phyloP scores from a whole-genome alignment of 1,284 basidiomycete species.

The Mycena citricolor region DNA sequence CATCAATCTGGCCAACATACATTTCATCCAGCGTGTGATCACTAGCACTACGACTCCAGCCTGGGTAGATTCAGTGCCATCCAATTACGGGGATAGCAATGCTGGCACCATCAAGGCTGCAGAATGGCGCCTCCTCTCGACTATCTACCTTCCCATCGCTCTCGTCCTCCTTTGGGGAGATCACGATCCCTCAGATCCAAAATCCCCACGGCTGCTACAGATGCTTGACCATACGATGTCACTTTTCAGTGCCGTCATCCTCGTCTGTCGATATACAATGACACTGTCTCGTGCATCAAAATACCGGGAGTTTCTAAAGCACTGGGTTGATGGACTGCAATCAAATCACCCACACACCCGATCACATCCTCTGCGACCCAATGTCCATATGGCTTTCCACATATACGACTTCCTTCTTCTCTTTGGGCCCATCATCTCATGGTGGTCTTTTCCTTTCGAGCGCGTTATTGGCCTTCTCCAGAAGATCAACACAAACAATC shows the following conservation, averaged over 20 bases:
- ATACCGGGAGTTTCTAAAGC: constrained; percentile 15
- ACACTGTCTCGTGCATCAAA: background rate
- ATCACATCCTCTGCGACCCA: constrained; percentile 16
- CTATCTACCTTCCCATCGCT: constrained; percentile 34
- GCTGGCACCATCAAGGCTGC: constrained; percentile 35
- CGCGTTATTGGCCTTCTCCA: constrained; percentile 9
- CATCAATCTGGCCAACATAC: constrained; percentile 13
- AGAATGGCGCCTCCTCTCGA: constrained; percentile 32
- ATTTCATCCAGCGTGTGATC: constrained; percentile 29
- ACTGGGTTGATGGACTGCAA: constrained; percentile 21
- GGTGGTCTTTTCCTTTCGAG: constrained; percentile 20
- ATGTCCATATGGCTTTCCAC: constrained; percentile 32
- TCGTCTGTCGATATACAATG: constrained; percentile 4
- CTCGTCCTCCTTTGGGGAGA: constrained; percentile 30
- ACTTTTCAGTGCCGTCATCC: constrained; percentile 8
- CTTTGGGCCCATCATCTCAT: constrained; percentile 29
- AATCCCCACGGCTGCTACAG: constrained; percentile 4
- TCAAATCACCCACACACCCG: constrained; percentile 12
- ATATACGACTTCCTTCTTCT: constrained; percentile 29
- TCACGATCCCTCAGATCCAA: no score
- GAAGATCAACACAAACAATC: constrained; percentile 8
- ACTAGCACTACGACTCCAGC: constrained; percentile 26
- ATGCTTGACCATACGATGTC: constrained; percentile 17
- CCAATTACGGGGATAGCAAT: constrained; percentile 30
- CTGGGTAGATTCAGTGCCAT: constrained; percentile 31